Percentiles rank a stretch among this genome's conserved stretches.
These are phyloP conservation scores for Penicillium griseofulvum DNA, from an alignment of 2,329 filamentous ascomycete genomes.

Conservation along the genomic window DNA sequence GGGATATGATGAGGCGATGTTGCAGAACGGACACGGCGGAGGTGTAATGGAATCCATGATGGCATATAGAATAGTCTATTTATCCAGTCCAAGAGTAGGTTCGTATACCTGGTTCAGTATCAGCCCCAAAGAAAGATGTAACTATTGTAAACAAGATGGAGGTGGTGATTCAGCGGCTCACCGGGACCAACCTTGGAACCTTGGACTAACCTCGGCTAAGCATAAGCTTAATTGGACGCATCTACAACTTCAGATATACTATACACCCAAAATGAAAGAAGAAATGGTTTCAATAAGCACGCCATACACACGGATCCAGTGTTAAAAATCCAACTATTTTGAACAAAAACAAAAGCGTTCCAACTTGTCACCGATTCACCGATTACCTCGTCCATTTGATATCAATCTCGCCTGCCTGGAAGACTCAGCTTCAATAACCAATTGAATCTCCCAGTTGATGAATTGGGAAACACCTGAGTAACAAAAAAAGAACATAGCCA, in stretches of 20 bases:
- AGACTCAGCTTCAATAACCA: constrained; percentile 1
- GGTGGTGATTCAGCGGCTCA: not conserved
- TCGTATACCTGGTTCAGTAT: not conserved
- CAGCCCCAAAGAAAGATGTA: not conserved
- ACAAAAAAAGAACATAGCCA: constrained; percentile 4
- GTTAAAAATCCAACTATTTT: constrained; percentile 19
- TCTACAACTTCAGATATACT: constrained; percentile 1
- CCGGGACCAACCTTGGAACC: not conserved
- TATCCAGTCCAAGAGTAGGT: not conserved
- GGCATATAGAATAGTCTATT: not conserved
- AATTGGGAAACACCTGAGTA: constrained; percentile 3
- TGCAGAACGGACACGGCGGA: constrained; percentile 56
- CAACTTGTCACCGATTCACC: constrained; percentile 13
- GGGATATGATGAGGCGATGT: constrained; percentile 54
- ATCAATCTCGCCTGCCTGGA: constrained; percentile 3
- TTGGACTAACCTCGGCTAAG: constrained; percentile 14
- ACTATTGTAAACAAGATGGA: not conserved
- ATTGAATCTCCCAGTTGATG: constrained; percentile 6
- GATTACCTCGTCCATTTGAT: constrained; percentile 17
- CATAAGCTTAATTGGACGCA: constrained; percentile 1
- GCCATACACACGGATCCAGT: constrained; percentile 16
- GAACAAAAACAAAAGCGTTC: constrained; percentile 13
- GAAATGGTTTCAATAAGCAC: constrained; percentile 12
- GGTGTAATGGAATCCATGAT: constrained; percentile 16
- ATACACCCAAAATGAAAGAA: not conserved